Base-by-base conservation (phyloP, 768 basidiomycete genomes). In the Termitomyces sp. region DNA sequence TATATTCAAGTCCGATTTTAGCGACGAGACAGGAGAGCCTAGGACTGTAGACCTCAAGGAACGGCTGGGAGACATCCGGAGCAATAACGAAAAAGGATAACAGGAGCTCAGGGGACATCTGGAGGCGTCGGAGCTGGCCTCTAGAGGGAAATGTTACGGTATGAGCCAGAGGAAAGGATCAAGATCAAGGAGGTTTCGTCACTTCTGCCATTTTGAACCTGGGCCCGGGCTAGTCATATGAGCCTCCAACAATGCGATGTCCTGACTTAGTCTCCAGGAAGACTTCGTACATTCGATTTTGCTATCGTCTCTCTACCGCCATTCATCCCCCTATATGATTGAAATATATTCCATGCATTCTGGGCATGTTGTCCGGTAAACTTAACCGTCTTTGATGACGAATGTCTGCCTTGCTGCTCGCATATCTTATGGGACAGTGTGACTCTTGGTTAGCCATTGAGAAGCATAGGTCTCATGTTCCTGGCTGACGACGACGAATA, bases 21-120 rank as follows among this genome's bases (percentile, higher is more conserved):
- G 44, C 3, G 57, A 58, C 27, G 30, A 30, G 43, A 47, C 51
- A 26, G 57, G 45, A 10, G 57, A 47, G 26, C 26, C 57, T 22
- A 53, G 57, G 26, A 52, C 43, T 33, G 51, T 53, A 30, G 58
- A 59, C 42, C 53, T 59, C 18, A 55, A 50, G 52, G 53, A 59
- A 50, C 46, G 53, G 16, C 27, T 59, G 7, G 40, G 22, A 33
- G 30, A 55, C 13, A 54, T 59, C 39, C 36, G 36, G 16, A 37
- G 36, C 3, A 4, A 12, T 9, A 9, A 36, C 16, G 36, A 14
- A 37, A 12, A 37, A 37, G 36, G 36, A 16, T 20, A 44, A 44
- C 22, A 44, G 20, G 43, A 44, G 22, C 20, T 44, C 30, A 33
- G 40, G 27, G 34, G 24, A 6, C 52, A 58, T 43, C 40, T 58